Conservation (phyloP, 768 basidiomycete species). For the Mycena rosella region DNA sequence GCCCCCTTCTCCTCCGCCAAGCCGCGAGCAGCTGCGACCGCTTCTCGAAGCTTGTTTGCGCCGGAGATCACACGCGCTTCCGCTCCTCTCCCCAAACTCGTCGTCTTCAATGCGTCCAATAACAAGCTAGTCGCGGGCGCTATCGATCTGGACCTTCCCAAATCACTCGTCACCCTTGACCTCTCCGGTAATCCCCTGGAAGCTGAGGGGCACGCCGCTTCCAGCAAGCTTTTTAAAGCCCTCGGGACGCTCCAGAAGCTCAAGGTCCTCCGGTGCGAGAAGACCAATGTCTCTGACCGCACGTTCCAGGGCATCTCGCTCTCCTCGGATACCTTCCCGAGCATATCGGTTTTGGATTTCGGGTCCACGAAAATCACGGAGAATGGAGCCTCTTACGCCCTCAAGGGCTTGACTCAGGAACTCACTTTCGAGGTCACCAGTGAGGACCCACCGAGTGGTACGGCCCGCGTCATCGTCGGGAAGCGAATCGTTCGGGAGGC, state of each 20-base stretch:
- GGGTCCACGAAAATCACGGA: constrained; percentile 72
- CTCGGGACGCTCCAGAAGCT: constrained; percentile 64
- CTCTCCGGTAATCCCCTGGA: constrained; percentile 79
- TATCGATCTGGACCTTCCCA: constrained; percentile 70
- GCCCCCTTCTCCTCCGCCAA: constrained; percentile 60
- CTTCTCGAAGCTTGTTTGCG: constrained; percentile 71
- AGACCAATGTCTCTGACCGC: constrained; percentile 71
- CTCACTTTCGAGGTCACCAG: constrained; percentile 67
- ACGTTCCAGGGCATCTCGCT: constrained; percentile 56
- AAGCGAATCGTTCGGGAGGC: constrained; percentile 78
- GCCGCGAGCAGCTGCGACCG: constrained; percentile 42
- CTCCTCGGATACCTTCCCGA: constrained; percentile 56
- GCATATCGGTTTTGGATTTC: constrained; percentile 70
- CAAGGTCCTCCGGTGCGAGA: constrained; percentile 68
- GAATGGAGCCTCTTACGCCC: constrained; percentile 57
- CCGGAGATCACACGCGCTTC: constrained; percentile 72
- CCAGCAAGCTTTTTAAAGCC: constrained; percentile 58
- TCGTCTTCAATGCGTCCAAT: constrained; percentile 72
- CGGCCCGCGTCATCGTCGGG: constrained; percentile 71
- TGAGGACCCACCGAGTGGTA: constrained; percentile 66
- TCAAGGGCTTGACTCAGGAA: constrained; percentile 62
- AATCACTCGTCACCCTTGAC: constrained; percentile 67
- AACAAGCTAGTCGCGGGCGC: constrained; percentile 70
- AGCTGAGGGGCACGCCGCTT: constrained; percentile 39
- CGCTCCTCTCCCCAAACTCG: constrained; percentile 74